Evolutionary conservation across 139 green algal species (phyloP).

Genomic region (Asterochloris erici): DNA sequence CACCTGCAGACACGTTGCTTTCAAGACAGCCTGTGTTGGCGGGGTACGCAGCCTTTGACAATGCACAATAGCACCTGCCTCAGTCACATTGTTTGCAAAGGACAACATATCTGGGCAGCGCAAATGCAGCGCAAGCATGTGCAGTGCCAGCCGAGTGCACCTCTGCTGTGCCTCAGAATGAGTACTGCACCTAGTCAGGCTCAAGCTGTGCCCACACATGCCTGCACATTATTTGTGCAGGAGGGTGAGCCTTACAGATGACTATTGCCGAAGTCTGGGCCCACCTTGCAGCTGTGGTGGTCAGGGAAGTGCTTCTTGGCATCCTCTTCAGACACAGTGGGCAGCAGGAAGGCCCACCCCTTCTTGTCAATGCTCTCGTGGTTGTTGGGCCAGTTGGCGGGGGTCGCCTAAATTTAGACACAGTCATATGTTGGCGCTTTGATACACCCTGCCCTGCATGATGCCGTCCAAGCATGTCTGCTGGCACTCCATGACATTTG

Average conservation of each 20-base stretch:
- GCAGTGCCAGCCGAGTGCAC: neutral
- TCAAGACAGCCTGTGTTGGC: neutral
- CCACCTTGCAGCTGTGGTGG: conserved; percentile 22
- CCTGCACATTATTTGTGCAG: too few species aligned
- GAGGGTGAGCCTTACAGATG: neutral
- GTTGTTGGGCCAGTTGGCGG: conserved; percentile 53
- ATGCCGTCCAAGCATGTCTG: neutral
- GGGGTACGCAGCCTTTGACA: neutral
- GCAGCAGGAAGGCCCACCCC: conserved; percentile 49
- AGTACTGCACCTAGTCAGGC: neutral
- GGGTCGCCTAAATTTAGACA: conserved; percentile 6
- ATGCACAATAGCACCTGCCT: neutral
- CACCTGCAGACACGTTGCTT: conserved; percentile 4
- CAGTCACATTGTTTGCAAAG: neutral
- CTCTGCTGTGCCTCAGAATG: neutral
- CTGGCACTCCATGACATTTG: too few species aligned
- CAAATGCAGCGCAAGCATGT: neutral
- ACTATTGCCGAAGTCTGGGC: neutral
- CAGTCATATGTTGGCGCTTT: neutral
- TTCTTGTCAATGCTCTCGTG: conserved; percentile 40
- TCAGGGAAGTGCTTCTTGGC: conserved; percentile 35
- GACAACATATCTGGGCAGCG: neutral
- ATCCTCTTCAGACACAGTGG: conserved; percentile 38
- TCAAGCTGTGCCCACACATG: too few species aligned
- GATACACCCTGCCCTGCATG: neutral